Percentiles rank a stretch among this genome's conserved stretches.
Evolutionary conservation across 2,329 filamentous ascomycete genomes (phyloP).

Genomic region (Orbilia javanica): DNA sequence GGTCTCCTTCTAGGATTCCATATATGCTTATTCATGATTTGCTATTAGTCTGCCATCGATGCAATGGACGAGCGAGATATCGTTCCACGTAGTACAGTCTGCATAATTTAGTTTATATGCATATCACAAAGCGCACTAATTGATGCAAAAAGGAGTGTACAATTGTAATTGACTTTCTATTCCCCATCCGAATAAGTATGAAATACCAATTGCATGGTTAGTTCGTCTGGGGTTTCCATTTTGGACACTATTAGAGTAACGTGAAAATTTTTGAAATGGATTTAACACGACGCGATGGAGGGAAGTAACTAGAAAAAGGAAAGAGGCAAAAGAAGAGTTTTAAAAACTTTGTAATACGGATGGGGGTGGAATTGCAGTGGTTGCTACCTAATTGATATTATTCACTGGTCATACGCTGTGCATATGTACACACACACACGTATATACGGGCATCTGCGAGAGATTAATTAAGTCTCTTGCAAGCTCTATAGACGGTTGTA

Average conservation of each 20-base stretch:
- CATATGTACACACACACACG: conserved; percentile 7
- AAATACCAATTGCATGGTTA: conserved; percentile 5
- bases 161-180: conserved; percentile 19
- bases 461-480: not conserved
- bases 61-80: conserved; percentile 17
- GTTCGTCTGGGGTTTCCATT: conserved; percentile 38
- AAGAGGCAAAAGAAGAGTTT: not conserved
- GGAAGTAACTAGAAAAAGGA: not conserved
- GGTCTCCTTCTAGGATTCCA: not conserved
- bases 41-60: conserved; percentile 10
- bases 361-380: conserved; percentile 17
- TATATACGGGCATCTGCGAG: conserved; percentile 3
- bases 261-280: not conserved
- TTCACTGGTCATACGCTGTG: conserved; percentile 13
- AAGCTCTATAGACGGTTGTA: not conserved
- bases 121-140: conserved; percentile 20
- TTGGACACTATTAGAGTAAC: conserved; percentile 37
- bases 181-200: not conserved
- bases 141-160: conserved; percentile 2
- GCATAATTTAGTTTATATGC: conserved; percentile 28
- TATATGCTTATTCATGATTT: conserved; percentile 20
- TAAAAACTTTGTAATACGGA: conserved; percentile 11
- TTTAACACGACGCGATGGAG: conserved; percentile 8
- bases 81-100: conserved; percentile 26
- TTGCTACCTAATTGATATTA: conserved; percentile 20